Base-by-base conservation (phyloP, 2,329 filamentous ascomycete genomes). In the Sclerotinia spermophila region DNA sequence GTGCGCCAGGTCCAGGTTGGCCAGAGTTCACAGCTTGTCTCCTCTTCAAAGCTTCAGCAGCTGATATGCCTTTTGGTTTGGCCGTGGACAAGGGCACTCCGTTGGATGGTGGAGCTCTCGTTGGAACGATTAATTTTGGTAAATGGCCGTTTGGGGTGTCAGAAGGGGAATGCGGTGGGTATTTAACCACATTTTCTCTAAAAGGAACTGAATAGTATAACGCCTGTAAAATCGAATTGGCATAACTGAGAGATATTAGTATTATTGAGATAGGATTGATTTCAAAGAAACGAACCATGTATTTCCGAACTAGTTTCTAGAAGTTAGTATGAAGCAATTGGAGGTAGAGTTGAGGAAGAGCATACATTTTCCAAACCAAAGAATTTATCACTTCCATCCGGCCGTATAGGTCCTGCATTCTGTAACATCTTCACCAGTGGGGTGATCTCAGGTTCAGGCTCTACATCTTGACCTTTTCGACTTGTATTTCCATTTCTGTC, bases 291-390 rank as follows among this genome's bases (percentile, higher is more conserved):
- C 72, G 70, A 91, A 97, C 94, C 95, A 98, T 80, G 95, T 98
- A 80, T 97, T 98, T 79, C 95, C 95, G 83, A 97, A 97, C 94
- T 97, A 81, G 60, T 72, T 73, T 51, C 35, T 60, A 48, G 77
- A 72, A 72, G 72, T 79, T 72, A 79, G 76, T 74, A 69, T 61
- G 48, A 27, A n/a, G 61, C 35, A 48, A 66, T 60, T 59, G 48
- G 35, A 40, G 17, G 53, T 58, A 27, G 13, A 62, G n/a, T 33
- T 5, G 38, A 24, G 51, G 24, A 55, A 42, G 27, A 44, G 85
- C 92, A 82, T 86, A 98, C 95, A 83, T 99, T 99, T 82, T 99
- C 96, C 80, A 98, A 91, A 24, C 96, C 96, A 82, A 96, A 98
- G 84, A 97, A 99, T 83, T 97, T 97, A 83, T 98, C 96, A 80